Evolutionary conservation across 495 filamentous ascomycete species (phyloP), one percentile per base, ranked within the genome.

Genomic region (Penicillium robsamsonii): DNA sequence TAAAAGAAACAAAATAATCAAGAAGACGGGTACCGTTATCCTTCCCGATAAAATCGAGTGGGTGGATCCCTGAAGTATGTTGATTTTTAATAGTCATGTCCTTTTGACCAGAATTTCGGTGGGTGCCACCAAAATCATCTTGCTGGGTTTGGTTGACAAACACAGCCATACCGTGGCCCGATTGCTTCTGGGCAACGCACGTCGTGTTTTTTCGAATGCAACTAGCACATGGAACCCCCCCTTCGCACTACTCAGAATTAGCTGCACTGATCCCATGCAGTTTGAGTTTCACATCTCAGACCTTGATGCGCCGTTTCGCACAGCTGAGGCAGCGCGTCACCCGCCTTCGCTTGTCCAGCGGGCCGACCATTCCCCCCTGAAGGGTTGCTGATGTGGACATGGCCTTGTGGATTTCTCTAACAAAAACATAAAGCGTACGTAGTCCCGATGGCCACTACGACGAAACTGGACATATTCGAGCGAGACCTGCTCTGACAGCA

Each of bases 261-360:
- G 37, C n/a, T 27, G 33, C 25, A 49, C 6, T 55, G 11, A 17
- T 41, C 50, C 4, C 11, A 45, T 1, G 2, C 25, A 45, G 4
- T 13, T 27, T 2, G 12, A 15, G 42, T 24, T 45, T 24, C 42
- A 25, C 42, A 45, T n/a, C 42, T 3, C 42, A 41, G 33, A 60
- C 57, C 52, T 60, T 60, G 27, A 60, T 56, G 52, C 46, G 25
- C 17, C 57, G 50, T 35, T 49, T 38, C 6, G 52, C 57, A n/a
- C 57, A 60, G 43, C 35, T 37, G 43, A 45, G 10, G 46, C 57
- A 60, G 44, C 57, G 45, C 7, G 43, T 50, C 24, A 49, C 20
- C 22, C 25, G 40, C 31, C 46, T 60, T 20, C 57, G 51, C 44
- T 55, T 55, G 45, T 60, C 57, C 17, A 60, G 38, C 8, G 57